A percentile compares a stretch with the other conserved stretches of the same genome.
phyloP scores from a whole-genome alignment of 2,329 filamentous ascomycete species.

The Calonectria montana region DNA sequence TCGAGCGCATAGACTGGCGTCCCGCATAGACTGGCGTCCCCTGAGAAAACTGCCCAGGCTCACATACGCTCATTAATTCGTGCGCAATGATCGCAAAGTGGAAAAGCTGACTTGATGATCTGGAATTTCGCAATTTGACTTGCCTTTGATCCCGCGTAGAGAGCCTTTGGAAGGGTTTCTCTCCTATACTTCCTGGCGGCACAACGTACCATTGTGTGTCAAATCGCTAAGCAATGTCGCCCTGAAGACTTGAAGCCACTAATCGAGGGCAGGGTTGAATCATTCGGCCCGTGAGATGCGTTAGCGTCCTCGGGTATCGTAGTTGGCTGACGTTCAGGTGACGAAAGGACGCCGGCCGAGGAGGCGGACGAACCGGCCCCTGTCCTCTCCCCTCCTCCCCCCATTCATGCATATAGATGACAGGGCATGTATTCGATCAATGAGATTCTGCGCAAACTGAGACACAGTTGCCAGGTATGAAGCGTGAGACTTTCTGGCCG shows the following conservation, averaged over 20 bases:
- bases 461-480: not conserved
- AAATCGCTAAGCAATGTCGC: not conserved
- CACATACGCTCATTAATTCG: not conserved
- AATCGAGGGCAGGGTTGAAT: not conserved
- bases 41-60: not conserved
- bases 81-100: not conserved
- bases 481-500: not conserved
- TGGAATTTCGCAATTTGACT: not conserved
- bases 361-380: not conserved
- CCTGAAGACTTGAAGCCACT: not conserved
- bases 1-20: conserved; percentile 3
- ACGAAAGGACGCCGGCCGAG: not conserved
- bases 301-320: not conserved
- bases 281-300: not conserved
- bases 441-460: not conserved
- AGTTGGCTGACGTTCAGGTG: not conserved
- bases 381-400: not conserved
- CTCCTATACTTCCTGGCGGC: not conserved
- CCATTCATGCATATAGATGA: not conserved
- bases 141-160: not conserved
- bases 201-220: not conserved
- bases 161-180: not conserved
- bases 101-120: not conserved
- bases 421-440: not conserved
- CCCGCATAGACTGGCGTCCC: conserved; percentile 6